Base-by-base conservation (phyloP, 495 filamentous ascomycete genomes). In the Jackrogersella minutella region DNA sequence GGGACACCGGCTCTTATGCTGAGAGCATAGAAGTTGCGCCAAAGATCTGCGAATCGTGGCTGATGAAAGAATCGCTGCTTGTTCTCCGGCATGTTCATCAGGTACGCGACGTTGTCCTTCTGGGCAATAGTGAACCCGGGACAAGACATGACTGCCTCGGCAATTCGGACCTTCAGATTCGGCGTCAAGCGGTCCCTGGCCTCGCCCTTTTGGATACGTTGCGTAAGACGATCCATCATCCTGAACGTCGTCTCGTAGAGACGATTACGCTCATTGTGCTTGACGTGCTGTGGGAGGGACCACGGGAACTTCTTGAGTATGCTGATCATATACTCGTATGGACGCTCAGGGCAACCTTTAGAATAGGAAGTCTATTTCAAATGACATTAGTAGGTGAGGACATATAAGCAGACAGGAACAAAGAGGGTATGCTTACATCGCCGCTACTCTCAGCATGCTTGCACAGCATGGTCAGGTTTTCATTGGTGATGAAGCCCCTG, bases 271-370 rank as follows among this genome's bases (percentile, higher is more conserved):
- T 90, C 83, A 31, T 79, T 77, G 28, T 93, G 74, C 0, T 86
- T 91, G 77, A 92, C 89, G 60, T 82, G 47, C 24, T 86, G 75
- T 0, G 84, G 76, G 26, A 82, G 80, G 34, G 84, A 83, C 91
- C 91, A 95, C 0, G 91, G 91, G 66, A 89, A 80, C 80, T 93
- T 95, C 69, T 84, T 84, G 50, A 95, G 77, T 0, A 87, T 91
- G 64, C 86, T 90, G 64, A 92, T 90, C 71, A 91, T 82, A 36
- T 83, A 88, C 78, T 95, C 91, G 64, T 86, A 93, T 8, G 87
- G 84, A 1, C 91, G 88, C 76, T 93, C 87, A 5, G 85, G 86
- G 58, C 87, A 90, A 55, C 88, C 84, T 26, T 75, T 77, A 3
- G 85, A 81, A 68, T 87, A 93, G 0, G 83, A 83, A 41, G 87